A percentile compares a stretch with the other conserved stretches of the same genome.
These are phyloP conservation scores for Phytopythium ostracodes DNA, from an alignment of 352 stramenopile species.

Conservation along the genomic window DNA sequence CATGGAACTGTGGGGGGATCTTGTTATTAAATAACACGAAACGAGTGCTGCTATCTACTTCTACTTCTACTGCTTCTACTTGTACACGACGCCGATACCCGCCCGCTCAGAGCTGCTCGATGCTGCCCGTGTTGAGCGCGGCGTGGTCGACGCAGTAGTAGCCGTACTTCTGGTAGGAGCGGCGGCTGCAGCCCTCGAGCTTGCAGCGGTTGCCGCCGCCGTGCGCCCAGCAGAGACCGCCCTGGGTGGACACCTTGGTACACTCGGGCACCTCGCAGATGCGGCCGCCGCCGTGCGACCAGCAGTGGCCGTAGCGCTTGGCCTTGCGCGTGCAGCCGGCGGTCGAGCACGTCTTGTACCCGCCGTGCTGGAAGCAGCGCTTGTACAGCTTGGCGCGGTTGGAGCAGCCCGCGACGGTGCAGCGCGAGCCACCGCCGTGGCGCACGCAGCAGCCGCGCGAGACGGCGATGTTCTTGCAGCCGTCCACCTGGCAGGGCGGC, in stretches of 20 bases:
- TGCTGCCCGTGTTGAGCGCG: slow-evolving; percentile 27
- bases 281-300: slow-evolving; percentile 69
- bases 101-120: too few relatives aligned
- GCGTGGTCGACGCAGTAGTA: slow-evolving; percentile 66
- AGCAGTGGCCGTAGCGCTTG: slow-evolving; percentile 82
- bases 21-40: too few relatives aligned
- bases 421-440: slow-evolving; percentile 41
- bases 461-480: slow-evolving; percentile 62
- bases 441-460: slow-evolving; percentile 45
- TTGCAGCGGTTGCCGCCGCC: slow-evolving; percentile 71
- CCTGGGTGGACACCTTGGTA: slow-evolving; percentile 60
- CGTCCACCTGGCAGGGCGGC: slow-evolving; percentile 65
- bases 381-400: slow-evolving; percentile 74
- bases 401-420: slow-evolving; percentile 45
- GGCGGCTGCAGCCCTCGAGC: slow-evolving; percentile 59
- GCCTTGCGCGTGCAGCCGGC: slow-evolving; percentile 67
- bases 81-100: too few relatives aligned
- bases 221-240: slow-evolving; percentile 73
- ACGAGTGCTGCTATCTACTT: too few relatives aligned
- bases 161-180: slow-evolving; percentile 73
- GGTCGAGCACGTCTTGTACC: too few relatives aligned
- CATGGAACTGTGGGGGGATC: too few relatives aligned
- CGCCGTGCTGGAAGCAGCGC: slow-evolving; percentile 74
- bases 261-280: slow-evolving; percentile 59
- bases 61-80: too few relatives aligned